Evolutionary conservation across 2,329 filamentous ascomycete genomes (phyloP), one percentile per base, ranked within the genome.

Genomic region (Ophiocordyceps unilateralis): DNA sequence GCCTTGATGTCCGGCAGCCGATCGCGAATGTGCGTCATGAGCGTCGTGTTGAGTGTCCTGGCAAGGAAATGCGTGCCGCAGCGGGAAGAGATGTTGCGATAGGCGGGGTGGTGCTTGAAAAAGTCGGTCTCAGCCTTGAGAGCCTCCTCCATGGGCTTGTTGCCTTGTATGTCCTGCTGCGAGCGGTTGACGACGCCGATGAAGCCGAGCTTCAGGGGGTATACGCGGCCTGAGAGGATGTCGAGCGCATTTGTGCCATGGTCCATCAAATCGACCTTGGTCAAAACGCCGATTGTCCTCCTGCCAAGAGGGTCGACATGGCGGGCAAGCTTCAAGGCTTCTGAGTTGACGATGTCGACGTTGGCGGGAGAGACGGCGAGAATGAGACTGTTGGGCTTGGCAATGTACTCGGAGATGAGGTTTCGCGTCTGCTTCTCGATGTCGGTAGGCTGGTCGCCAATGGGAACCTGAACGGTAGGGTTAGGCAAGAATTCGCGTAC

Each of bases 341-440:
- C 91, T 8, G 91, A 98, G 63, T 98, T 98, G 59, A 96, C 91
- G 54, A 98, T 80, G 58, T 98, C 91, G 55, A 96, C 89, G 56
- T 98, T 98, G 43, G 91, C 91, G 17, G 91, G 89, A 12, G 91
- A 96, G 21, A 98, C 91, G 26, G 91, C 91, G 42, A 98, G 75
- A 50, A 98, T 81, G 56, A 98, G 94, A 64, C 89, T 95, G 72
- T 98, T 98, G 14, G 91, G 89, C 66, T 98, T 98, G 45, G 88
- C 88, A 56, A 96, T 98, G 59, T 95, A 98, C 67, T 98, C 91
- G 44, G 88, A 83, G 54, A 98, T 96, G 54, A 98, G 75, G 51
- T 86, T 94, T 50, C 89, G 78, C 26, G 91, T 98, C 66, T 98
- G 91, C 64, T 95, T 96, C 70, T 98, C 91, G 56, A 98, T 98